Conservation (phyloP, 2,329 filamentous ascomycete species). For the Cladorrhinum sp. region DNA sequence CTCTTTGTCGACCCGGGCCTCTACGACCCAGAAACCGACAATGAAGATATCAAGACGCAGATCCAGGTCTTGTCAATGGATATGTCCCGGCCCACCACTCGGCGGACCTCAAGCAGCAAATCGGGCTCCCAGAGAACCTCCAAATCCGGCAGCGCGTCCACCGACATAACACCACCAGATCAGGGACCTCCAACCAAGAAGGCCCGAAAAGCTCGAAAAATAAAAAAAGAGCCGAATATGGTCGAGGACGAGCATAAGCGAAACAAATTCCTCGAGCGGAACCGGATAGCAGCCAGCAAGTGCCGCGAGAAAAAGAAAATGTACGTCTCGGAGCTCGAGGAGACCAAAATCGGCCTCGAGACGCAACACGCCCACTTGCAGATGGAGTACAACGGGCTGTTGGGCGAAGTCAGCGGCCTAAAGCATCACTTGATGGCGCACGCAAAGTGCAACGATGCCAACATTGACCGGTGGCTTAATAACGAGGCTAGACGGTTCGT, state of each 20-base stretch:
- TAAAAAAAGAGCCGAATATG: slow-evolving; percentile 21
- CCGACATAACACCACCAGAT: slow-evolving; percentile 23
- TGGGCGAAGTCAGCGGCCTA: slow-evolving; percentile 45
- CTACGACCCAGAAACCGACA: slow-evolving; percentile 17
- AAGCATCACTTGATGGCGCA: slow-evolving; percentile 53
- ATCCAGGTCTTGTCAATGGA: slow-evolving; percentile 17
- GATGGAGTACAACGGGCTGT: slow-evolving; percentile 41
- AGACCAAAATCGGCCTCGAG: slow-evolving; percentile 44
- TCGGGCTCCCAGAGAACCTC: slow-evolving; percentile 22
- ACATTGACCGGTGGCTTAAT: slow-evolving; percentile 53
- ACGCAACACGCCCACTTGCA: slow-evolving; percentile 42
- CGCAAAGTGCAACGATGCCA: slow-evolving; percentile 49
- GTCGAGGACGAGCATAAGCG: slow-evolving; percentile 43
- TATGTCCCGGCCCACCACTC: slow-evolving; percentile 19
- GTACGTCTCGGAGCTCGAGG: slow-evolving; percentile 50
- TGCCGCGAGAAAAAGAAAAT: slow-evolving; percentile 66
- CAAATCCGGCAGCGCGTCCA: slow-evolving; percentile 20
- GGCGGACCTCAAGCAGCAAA: slow-evolving; percentile 24
- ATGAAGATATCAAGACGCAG: slow-evolving; percentile 19
- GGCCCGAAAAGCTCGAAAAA: slow-evolving; percentile 28
- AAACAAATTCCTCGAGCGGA: slow-evolving; percentile 63
- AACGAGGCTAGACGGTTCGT: slow-evolving; percentile 51
- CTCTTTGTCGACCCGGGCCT: slow-evolving; percentile 25
- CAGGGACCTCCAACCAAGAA: slow-evolving; percentile 20
- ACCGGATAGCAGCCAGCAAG: slow-evolving; percentile 70